Evolutionary conservation across 2,329 filamentous ascomycete species (phyloP), one percentile per base, ranked within the genome.

Genomic region (Hawksworthiomyces lignivorus): DNA sequence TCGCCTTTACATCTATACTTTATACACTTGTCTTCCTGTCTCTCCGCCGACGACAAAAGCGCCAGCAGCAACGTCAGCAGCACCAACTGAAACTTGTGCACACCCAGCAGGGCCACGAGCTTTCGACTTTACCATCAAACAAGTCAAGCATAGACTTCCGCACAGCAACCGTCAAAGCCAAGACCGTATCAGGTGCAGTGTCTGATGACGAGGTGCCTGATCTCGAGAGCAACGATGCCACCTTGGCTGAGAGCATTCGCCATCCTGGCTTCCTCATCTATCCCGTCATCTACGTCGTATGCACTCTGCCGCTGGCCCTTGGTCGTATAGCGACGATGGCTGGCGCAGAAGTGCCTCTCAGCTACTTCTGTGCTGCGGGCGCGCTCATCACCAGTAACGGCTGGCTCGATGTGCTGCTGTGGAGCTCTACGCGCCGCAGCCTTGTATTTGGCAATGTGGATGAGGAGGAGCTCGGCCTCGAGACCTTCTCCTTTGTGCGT

Each of bases 241-340:
- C 15, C 21, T 21, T 21, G 14, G 17, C n/a, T 45, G 50, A 36
- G 50, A 57, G 38, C 57, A 61, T 44, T 58, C 58, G 1, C 40
- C 58, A 62, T 42, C 61, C 59, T 0, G 60, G 68, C 24, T 72
- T 80, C 48, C 73, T 80, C 26, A 61, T 77, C 7, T 82, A 82
- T 49, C 78, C 78, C 0, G 50, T 78, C 41, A 73, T 80, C 47
- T 82, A 81, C 53, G 65, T 80, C 24, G 44, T 80, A 18, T 77
- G 77, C 55, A 82, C 77, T 0, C 62, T 77, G 1, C 79, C 78
- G 0, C 62, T 82, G 3, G 76, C 75, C 10, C 63, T 73, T 0
- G 73, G 74, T n/a, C 69, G 77, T 39, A 75, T 82, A 56, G 68
- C 68, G 33, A 64, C 66, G 32, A 76, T 80, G 67, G 64, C 69